Base-by-base conservation (phyloP, 306 rosid species). In the Morella rubra region DNA sequence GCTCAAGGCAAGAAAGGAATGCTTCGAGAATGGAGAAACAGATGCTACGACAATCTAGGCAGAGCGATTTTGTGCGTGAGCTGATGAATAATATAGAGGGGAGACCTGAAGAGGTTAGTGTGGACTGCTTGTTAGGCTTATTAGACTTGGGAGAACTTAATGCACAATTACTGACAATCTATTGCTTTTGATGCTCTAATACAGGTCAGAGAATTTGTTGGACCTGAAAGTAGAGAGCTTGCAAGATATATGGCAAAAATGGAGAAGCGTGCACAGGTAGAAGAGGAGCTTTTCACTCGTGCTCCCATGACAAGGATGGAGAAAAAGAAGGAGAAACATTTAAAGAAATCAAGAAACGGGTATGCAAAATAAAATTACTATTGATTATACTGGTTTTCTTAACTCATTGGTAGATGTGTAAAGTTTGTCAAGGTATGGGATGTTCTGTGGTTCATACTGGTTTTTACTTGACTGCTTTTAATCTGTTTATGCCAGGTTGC, bases 341-440 rank as follows among this genome's bases (percentile, higher is more conserved):
- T 95, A 44, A 84, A 87, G 87, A 92, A 92, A 82, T 84, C 92
- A 37, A 92, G 89, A 85, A 90, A 90, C 75, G 97, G 96, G 97
- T 92, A 86, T 67, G 84, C 67, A 53, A 37, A 60, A 56, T 44
- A 44, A 27, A 27, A 44, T 44, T 60, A 0, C 44, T 74, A 44
- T 68, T 24, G 22, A 37, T 76, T 70, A 22, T 59, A 60, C 45
- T 59, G 8, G 54, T 60, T 15, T 53, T 73, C 62, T 64, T 61
- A 41, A 42, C 42, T 53, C 20, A 52, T 77, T 51, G 44, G 27
- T 55, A 44, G 61, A 64, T 69, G 71, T 42, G 72, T 64, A 51
- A 76, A 54, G 55, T 42, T 50, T 41, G 22, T 69, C 47, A 16
- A 22, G 59, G 55, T 11, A 19, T 52, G 22, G 58, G 47, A 41